Evolutionary conservation across 768 basidiomycete genomes (phyloP), one percentile per base, ranked within the genome.

Genomic region (Hericium alpestre): DNA sequence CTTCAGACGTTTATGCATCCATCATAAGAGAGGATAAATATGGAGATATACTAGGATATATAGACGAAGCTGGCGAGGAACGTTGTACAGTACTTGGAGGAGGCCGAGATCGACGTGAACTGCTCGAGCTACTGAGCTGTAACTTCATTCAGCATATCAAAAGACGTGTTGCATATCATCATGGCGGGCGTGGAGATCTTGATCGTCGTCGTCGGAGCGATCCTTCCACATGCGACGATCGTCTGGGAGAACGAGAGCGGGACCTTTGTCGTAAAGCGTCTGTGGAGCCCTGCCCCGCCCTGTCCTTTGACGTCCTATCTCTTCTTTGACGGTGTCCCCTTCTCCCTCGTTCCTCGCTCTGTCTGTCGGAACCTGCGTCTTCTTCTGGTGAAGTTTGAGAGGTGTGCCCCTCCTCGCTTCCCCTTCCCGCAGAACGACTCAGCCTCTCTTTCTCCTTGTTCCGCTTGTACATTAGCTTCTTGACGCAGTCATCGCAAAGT

Each of bases 401-500:
- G 4, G 49, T 20, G 32, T 37, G 49, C 11, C 27, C 23, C 49
- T 51, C 49, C 22, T 20, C 15, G 49, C 20, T 25, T 25, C 22
- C 25, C 15, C 27, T 51, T 51, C 49, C 49, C 16, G 43, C 18
- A 11, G 49, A 23, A n/a, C 49, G 43, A 3, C 27, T 25, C 25
- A 16, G 52, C 39, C 55, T 46, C 46, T 62, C 75, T 65, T 81
- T 87, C 65, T 87, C 84, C 65, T 83, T 81, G 65, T 76, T 78
- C 63, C 84, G 74, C 67, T 90, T 93, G 83, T 87, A 93, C 81
- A 86, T 82, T 64, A 98, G 72, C 76, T 95, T 97, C 67, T 80
- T 81, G 51, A 81, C 71, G 65, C 95, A 97, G 63, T 74, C 78
- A 27, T 74, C 70, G 66, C 95, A 98, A 37, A 97, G 71, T 1